A percentile compares a stretch with the other conserved stretches of the same genome.
phyloP scores from a whole-genome alignment of 306 rosid genomes.

The Albizia julibrissin region DNA sequence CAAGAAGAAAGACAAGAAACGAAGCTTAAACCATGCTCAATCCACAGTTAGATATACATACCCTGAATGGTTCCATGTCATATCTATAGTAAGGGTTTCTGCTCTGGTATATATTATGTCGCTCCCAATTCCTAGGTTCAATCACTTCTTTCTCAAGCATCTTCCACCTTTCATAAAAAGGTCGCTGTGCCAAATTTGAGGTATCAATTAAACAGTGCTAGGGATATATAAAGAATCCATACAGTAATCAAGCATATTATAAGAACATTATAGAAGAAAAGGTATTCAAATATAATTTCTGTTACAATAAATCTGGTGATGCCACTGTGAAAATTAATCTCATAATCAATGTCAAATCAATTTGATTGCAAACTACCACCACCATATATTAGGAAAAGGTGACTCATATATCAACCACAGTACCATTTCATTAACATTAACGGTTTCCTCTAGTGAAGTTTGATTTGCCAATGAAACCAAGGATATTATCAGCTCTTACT shows the following conservation, averaged over 20 bases:
- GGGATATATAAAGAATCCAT: constrained; percentile 6
- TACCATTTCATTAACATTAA: neutral
- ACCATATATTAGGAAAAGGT: neutral
- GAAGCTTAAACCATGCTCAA: constrained; percentile 26
- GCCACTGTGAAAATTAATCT: neutral
- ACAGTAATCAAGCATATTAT: neutral
- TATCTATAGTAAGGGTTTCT: constrained; percentile 81
- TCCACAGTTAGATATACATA: constrained; percentile 37
- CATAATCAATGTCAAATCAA: neutral
- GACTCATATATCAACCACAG: neutral
- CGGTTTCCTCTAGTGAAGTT: neutral
- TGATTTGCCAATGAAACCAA: neutral
- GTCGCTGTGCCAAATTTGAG: constrained; percentile 69
- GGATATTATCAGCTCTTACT: neutral
- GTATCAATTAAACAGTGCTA: constrained; percentile 27
- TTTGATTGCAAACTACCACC: neutral
- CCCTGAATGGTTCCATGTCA: constrained; percentile 96
- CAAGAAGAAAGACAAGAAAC: constrained; percentile 6
- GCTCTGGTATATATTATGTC: constrained; percentile 56
- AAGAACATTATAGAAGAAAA: constrained; percentile 16
- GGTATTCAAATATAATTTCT: neutral
- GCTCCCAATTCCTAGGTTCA: constrained; percentile 90
- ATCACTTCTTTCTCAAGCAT: constrained; percentile 98
- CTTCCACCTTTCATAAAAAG: constrained; percentile 94
- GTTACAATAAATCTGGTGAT: neutral